Evolutionary conservation across 345 rosid species (phyloP).

Genomic region (Nasturtium officinale): DNA sequence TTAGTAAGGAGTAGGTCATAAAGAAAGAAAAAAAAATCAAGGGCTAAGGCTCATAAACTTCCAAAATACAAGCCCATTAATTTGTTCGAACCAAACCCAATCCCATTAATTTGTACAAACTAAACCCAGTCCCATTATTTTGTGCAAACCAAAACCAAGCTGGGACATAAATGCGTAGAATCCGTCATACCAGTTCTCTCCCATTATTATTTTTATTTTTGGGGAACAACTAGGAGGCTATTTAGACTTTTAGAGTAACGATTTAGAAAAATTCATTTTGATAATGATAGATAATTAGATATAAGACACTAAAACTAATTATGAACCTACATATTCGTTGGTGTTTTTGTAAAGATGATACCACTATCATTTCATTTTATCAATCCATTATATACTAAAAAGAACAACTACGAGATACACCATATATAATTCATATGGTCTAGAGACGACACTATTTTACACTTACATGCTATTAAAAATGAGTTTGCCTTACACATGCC

Average conservation of each 20-base stretch:
- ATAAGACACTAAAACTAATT: slow-evolving; percentile 3
- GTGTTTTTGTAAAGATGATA: background rate
- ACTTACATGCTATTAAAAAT: background rate
- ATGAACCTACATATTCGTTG: background rate
- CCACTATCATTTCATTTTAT: background rate
- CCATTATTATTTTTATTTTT: background rate
- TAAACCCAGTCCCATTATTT: slow-evolving; percentile 25
- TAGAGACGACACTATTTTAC: background rate
- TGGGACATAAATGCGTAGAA: background rate
- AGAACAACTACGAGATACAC: background rate
- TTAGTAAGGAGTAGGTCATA: background rate
- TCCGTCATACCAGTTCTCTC: background rate
- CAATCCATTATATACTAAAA: background rate
- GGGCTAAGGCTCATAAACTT: slow-evolving; percentile 6
- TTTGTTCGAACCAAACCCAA: background rate
- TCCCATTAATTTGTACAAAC: slow-evolving; percentile 16
- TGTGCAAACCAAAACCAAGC: background rate
- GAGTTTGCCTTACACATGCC: slow-evolving; percentile 27
- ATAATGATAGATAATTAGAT: too few species aligned
- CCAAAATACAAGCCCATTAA: slow-evolving; percentile 9
- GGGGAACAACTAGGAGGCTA: slow-evolving; percentile 20
- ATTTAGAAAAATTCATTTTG: too few species aligned
- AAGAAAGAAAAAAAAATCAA: background rate
- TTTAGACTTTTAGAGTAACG: background rate
- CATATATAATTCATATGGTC: slow-evolving; percentile 7